A percentile compares a stretch with the other conserved stretches of the same genome.
Conservation (phyloP, 805 yeast species). For the Blastobotrys parvus region DNA sequence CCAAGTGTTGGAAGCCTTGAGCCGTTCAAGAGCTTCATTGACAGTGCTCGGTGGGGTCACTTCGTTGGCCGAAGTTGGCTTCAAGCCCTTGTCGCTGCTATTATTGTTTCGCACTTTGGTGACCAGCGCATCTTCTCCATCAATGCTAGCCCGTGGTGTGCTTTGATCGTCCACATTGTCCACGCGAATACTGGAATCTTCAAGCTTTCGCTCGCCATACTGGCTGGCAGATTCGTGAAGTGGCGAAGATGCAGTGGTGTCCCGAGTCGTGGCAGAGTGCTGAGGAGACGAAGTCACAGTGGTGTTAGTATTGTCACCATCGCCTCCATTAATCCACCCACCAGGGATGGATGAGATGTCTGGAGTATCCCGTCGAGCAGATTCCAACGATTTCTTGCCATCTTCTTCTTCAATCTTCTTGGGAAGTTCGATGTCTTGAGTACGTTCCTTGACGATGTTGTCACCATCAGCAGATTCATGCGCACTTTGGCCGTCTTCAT, state of each 20-base stretch:
- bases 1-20: conserved; percentile 26
- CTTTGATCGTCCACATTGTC: neutral
- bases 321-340: no score
- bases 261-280: neutral
- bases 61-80: conserved; percentile 2
- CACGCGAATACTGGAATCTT: neutral
- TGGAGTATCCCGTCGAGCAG: neutral
- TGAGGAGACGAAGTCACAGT: neutral
- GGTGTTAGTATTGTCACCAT: neutral
- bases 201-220: neutral
- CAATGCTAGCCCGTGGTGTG: neutral
- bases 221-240: neutral
- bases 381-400: neutral
- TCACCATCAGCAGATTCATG: conserved; percentile 12
- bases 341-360: conserved; percentile 14
- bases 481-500: conserved; percentile 9
- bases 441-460: neutral
- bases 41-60: conserved; percentile 1
- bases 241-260: neutral
- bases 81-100: neutral
- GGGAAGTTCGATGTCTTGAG: no score
- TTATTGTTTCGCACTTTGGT: neutral
- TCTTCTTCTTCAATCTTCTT: neutral
- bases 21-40: conserved; percentile 20
- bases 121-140: neutral